phyloP scores from a whole-genome alignment of 2,329 filamentous ascomycete species.

The Sporothrix variecibatus region DNA sequence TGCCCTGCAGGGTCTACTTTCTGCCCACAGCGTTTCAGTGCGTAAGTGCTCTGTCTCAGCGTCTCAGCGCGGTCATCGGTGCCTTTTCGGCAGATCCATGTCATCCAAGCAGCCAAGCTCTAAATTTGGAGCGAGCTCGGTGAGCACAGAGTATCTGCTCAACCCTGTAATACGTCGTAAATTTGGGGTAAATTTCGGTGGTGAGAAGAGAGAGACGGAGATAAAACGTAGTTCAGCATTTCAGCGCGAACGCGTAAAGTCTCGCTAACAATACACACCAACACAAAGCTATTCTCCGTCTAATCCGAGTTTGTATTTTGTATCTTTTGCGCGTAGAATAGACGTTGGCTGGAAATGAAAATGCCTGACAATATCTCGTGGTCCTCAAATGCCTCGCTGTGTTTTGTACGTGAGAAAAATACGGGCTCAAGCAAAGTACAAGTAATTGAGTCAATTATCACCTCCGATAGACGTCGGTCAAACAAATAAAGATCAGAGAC shows the following conservation, averaged over 20 bases:
- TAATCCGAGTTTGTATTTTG: not conserved
- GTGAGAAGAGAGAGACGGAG: not conserved
- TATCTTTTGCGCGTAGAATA: not conserved
- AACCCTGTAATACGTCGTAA: not conserved
- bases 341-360: not conserved
- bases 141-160: not conserved
- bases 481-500: not conserved
- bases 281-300: not conserved
- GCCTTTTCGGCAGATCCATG: constrained; percentile 21
- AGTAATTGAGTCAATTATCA: constrained; percentile 1
- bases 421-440: not conserved
- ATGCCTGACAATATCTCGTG: no score
- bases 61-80: not conserved
- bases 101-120: not conserved
- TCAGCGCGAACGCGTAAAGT: not conserved
- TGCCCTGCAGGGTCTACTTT: constrained; percentile 9
- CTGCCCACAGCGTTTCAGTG: constrained; percentile 11
- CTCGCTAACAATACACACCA: not conserved
- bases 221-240: not conserved
- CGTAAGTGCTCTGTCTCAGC: not conserved
- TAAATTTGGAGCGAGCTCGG: constrained; percentile 6
- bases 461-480: not conserved
- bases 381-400: no score
- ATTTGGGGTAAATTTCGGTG: not conserved
- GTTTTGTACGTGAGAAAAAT: not conserved